Conservation (phyloP, 2,329 filamentous ascomycete species). For the Diaporthe aspalathi region DNA sequence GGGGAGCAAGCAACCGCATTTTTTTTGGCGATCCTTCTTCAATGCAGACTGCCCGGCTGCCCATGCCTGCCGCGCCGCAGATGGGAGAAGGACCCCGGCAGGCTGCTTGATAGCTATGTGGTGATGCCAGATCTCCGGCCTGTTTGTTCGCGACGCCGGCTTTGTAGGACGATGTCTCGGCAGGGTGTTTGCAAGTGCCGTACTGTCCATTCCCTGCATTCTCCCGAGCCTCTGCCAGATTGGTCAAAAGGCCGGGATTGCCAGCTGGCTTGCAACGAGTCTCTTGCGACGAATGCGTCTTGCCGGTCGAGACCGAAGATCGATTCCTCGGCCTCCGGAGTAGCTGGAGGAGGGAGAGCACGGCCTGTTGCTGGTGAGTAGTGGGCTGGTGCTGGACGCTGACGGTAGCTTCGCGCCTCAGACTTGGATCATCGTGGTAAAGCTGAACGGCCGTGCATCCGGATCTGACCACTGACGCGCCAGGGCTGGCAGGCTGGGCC, state of each 20-base stretch:
- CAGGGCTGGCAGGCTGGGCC: constrained; percentile 16
- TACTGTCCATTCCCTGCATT: background rate
- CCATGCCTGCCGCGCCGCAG: constrained; percentile 13
- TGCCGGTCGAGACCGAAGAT: constrained; percentile 19
- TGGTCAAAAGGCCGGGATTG: background rate
- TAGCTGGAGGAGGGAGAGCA: background rate
- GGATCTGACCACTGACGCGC: constrained; percentile 26
- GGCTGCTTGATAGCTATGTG: background rate
- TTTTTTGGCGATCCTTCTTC: background rate
- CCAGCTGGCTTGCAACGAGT: background rate
- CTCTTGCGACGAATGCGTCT: constrained; percentile 17
- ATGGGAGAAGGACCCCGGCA: background rate
- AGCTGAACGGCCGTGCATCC: constrained; percentile 34
- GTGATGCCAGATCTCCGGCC: background rate
- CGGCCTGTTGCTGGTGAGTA: background rate
- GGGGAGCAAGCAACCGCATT: constrained; percentile 31
- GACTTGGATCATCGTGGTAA: constrained; percentile 30
- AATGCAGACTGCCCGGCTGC: constrained; percentile 14
- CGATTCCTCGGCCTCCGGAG: constrained; percentile 15
- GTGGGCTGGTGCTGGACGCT: constrained; percentile 14
- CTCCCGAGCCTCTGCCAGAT: background rate
- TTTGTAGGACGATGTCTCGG: background rate
- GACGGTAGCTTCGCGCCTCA: constrained; percentile 14
- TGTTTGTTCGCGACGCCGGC: background rate
- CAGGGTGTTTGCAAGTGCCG: background rate